phyloP scores from a whole-genome alignment of 225 moss, liverwort and hornwort species.

The Anthoceros angustus region DNA sequence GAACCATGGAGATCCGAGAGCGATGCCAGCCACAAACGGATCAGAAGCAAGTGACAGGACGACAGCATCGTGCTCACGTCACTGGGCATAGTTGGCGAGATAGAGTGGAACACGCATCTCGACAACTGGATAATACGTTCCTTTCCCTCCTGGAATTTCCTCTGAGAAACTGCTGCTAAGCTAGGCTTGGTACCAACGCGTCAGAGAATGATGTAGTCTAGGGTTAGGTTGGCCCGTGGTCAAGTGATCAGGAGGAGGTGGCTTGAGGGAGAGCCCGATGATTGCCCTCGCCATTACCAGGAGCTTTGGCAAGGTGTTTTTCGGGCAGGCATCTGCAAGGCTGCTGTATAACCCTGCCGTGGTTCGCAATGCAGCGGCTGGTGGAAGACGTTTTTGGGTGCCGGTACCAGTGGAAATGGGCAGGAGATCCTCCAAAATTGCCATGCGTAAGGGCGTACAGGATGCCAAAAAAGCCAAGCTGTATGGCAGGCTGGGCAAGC shows the following conservation, averaged over 20 bases:
- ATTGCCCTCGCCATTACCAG: neutral
- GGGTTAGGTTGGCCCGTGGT: neutral
- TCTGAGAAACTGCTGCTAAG: no score
- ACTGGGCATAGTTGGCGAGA: neutral
- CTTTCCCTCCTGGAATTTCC: neutral
- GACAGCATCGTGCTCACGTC: no score
- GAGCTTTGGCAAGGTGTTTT: neutral
- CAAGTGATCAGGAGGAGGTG: neutral
- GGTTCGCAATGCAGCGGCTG: neutral
- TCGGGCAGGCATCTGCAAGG: neutral
- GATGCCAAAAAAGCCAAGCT: slow-evolving; percentile 92
- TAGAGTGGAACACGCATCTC: neutral
- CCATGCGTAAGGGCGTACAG: slow-evolving; percentile 47
- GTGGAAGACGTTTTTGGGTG: neutral
- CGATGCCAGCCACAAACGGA: no score
- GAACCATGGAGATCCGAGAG: no score
- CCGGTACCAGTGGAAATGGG: neutral
- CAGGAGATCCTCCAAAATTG: slow-evolving; percentile 2
- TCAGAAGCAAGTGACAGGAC: no score
- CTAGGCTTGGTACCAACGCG: no score
- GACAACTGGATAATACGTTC: neutral
- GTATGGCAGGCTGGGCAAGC: slow-evolving; percentile 92
- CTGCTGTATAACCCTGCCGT: neutral
- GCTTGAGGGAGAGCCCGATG: neutral
- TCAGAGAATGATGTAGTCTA: no score